A percentile compares a stretch with the other conserved stretches of the same genome.
Conservation (phyloP, 768 basidiomycete species). For the Pleurotus salmoneostramineus region DNA sequence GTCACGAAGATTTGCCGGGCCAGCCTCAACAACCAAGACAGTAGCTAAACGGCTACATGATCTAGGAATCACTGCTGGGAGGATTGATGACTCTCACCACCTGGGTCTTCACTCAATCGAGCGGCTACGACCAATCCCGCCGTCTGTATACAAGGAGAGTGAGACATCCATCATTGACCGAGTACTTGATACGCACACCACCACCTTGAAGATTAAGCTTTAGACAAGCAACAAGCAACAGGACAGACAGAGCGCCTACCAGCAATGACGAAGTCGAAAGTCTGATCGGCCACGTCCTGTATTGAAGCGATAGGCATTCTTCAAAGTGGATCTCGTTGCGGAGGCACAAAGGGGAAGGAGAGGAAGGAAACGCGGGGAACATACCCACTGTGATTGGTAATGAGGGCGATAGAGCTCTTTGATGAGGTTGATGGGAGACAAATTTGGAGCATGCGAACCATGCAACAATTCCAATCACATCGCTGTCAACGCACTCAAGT, state of each 20-base stretch:
- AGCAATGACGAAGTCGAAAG: not conserved
- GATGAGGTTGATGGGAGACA: no score
- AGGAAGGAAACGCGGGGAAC: no score
- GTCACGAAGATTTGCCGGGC: slow-evolving; percentile 12
- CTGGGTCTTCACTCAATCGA: slow-evolving; percentile 12
- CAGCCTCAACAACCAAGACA: slow-evolving; percentile 15
- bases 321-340: no score
- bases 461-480: no score
- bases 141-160: slow-evolving; percentile 3
- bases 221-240: not conserved
- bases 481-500: no score
- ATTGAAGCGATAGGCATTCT: not conserved
- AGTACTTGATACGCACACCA: not conserved
- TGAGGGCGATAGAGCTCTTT: no score
- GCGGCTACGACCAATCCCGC: slow-evolving; percentile 14
- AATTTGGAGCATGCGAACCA: no score
- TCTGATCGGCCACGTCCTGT: not conserved
- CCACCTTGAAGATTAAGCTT: not conserved
- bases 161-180: not conserved
- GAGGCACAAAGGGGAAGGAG: no score
- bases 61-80: not conserved
- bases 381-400: no score
- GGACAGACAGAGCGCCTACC: not conserved
- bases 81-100: not conserved
- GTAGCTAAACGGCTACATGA: not conserved